Evolutionary conservation across 805 yeast species (phyloP).

Genomic region (Candida arabinofermentans): DNA sequence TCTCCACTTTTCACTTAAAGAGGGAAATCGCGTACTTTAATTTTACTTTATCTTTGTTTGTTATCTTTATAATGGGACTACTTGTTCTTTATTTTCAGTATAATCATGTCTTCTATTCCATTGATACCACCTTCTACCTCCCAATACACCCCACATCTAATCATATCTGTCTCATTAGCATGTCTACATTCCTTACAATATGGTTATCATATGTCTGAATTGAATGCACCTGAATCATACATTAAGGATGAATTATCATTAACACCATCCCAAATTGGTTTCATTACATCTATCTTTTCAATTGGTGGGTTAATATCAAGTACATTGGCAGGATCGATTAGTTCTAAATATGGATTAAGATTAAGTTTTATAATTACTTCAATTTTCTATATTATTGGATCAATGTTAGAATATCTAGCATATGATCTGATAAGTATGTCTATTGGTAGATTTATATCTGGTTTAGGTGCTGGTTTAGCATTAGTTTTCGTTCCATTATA

Average conservation of each 20-base stretch:
- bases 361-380: constrained; percentile 49
- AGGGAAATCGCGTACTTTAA: no score
- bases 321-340: constrained; percentile 56
- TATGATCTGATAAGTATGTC: constrained; percentile 40
- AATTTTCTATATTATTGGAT: constrained; percentile 54
- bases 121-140: constrained; percentile 1
- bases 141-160: constrained; percentile 32
- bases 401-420: constrained; percentile 53
- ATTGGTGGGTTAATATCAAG: constrained; percentile 84
- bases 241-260: constrained; percentile 29
- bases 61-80: no score
- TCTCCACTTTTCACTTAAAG: no score
- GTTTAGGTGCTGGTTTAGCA: constrained; percentile 83
- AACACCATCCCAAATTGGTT: constrained; percentile 53
- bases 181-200: constrained; percentile 82
- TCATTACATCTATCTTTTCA: constrained; percentile 73
- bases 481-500: constrained; percentile 82
- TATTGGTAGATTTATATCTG: constrained; percentile 73
- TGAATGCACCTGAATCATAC: constrained; percentile 81
- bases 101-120: constrained; percentile 5
- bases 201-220: constrained; percentile 93
- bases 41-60: neutral
- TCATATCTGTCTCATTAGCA: constrained; percentile 49
- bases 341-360: constrained; percentile 65
- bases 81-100: no score